A percentile compares a stretch with the other conserved stretches of the same genome.
phyloP scores from a whole-genome alignment of 1,284 basidiomycete species.

The Rhodofomes roseus region DNA sequence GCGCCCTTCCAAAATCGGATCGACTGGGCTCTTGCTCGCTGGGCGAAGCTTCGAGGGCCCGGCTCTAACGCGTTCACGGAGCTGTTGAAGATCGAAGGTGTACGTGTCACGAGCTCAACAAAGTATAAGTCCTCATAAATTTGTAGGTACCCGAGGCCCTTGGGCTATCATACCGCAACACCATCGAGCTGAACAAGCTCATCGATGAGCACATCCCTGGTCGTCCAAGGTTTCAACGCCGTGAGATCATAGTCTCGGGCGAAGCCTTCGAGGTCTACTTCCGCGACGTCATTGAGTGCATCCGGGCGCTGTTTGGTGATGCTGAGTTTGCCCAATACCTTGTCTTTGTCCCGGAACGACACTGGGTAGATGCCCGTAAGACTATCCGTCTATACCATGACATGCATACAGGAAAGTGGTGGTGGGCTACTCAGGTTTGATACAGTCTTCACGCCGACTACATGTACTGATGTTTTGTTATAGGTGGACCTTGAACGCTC shows the following conservation, averaged over 20 bases:
- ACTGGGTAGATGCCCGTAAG: constrained; percentile 23
- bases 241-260: constrained; percentile 20
- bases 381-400: constrained; percentile 20
- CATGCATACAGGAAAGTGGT: constrained; percentile 31
- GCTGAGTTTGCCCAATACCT: background rate
- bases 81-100: background rate
- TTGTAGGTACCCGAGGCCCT: background rate
- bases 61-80: constrained; percentile 13
- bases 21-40: constrained; percentile 17
- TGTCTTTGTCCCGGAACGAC: constrained; percentile 12
- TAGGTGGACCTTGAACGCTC: constrained; percentile 25
- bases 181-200: constrained; percentile 29
- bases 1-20: constrained; percentile 1
- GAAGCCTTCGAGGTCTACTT: constrained; percentile 24
- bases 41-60: constrained; percentile 16
- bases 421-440: constrained; percentile 34
- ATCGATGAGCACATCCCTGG: constrained; percentile 27
- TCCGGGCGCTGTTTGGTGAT: constrained; percentile 13
- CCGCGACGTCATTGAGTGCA: constrained; percentile 27
- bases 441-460: background rate
- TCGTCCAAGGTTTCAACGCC: constrained; percentile 17
- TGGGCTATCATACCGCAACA: constrained; percentile 24
- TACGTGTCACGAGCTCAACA: background rate
- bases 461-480: background rate
- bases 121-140: background rate